Evolutionary conservation across 495 filamentous ascomycete genomes (phyloP).

Genomic region (Penicillium verhagenii): DNA sequence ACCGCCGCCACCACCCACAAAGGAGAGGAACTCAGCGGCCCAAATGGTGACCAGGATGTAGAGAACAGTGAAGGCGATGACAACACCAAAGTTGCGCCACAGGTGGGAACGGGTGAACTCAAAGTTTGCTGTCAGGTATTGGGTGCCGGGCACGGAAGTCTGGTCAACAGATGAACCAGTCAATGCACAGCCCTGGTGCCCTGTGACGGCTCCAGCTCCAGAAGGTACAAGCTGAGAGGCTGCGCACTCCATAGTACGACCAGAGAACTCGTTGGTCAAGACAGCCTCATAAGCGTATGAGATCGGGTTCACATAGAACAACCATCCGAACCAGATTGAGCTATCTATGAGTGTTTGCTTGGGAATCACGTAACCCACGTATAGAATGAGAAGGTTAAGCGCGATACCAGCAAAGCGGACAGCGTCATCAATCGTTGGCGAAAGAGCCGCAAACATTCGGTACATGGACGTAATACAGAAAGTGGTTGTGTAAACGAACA

Average conservation of each 20-base stretch:
- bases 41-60: conserved; percentile 68
- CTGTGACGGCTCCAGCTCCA: conserved; percentile 48
- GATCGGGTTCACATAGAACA: conserved; percentile 72
- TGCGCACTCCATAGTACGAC: conserved; percentile 57
- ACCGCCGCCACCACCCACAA: conserved; percentile 52
- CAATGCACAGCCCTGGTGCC: conserved; percentile 62
- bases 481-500: conserved; percentile 69
- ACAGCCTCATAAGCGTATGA: conserved; percentile 73
- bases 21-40: conserved; percentile 55
- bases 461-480: conserved; percentile 68
- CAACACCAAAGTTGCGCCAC: conserved; percentile 79
- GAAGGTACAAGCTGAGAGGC: conserved; percentile 55
- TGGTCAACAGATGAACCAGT: conserved; percentile 50
- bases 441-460: conserved; percentile 74
- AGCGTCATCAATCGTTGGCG: conserved; percentile 69
- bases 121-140: conserved; percentile 56
- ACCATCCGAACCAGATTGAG: conserved; percentile 79
- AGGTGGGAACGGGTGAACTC: conserved; percentile 63
- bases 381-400: conserved; percentile 68
- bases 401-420: conserved; percentile 68
- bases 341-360: conserved; percentile 58
- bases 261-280: conserved; percentile 66
- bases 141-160: conserved; percentile 52
- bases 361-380: conserved; percentile 79
- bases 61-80: conserved; percentile 66